Base-by-base conservation (phyloP, 2,329 filamentous ascomycete genomes). In the Fusarium penzigii region DNA sequence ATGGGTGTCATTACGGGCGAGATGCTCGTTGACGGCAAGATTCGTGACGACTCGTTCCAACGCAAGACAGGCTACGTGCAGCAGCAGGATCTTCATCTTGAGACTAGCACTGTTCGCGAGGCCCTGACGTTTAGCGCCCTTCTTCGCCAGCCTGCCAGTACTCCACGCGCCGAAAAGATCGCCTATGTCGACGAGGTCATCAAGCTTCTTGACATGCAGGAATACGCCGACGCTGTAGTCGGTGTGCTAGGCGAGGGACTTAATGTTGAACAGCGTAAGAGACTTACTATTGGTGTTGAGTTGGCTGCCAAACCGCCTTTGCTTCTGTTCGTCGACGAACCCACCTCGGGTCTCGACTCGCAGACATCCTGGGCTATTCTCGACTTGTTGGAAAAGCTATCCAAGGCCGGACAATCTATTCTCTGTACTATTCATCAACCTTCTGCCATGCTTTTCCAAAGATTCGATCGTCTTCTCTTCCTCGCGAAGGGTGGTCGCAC, bases 21-120 rank as follows among this genome's bases (percentile, higher is more conserved):
- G 55, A 87, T 89, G 81, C 71, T 88, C 12, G 85, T 89, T 6
- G 85, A 89, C 60, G 87, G 86, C n/a, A 79, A 78, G 42, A 80
- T 80, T 42, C 80, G 85, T 32, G 85, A 89, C 56, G 76, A 77
- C 6, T 87, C 84, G 1, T 89, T 89, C 75, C 86, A 89, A 65
- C 82, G 86, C 17, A 87, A 87, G 68, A 88, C 85, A 1, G 86
- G 86, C 29, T 89, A 89, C 58, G 86, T 86, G 25, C 85, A 89
- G 62, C 86, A 90, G 65, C 63, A 88, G 61, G 87, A 90, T 75
- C 75, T 71, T 6, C 68, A 71, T 39, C 50, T 70, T 3, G 60
- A 67, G 39, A 71, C 68, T 1, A 65, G 64, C 10, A 90, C 87
- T 2, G 70, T 78, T 7, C 69, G 70, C 10, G 74, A 76, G 52